These are phyloP conservation scores for Aspergillus ellipticus DNA, from an alignment of 495 filamentous ascomycete species.

Conservation along the genomic window DNA sequence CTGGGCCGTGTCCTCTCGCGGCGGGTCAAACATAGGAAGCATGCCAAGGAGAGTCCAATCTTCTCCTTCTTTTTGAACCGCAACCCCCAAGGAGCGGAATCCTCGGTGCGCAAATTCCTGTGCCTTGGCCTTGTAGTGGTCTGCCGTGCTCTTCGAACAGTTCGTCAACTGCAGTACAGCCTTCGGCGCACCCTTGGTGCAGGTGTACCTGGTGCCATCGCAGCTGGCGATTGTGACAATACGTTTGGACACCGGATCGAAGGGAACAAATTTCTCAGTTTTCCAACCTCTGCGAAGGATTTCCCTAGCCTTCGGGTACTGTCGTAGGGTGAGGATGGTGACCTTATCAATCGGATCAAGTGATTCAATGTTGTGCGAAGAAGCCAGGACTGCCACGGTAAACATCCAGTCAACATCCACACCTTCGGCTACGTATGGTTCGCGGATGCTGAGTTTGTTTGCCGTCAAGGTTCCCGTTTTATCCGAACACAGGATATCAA, in stretches of 20 bases:
- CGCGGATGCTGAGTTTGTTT: slow-evolving; percentile 67
- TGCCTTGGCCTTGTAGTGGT: slow-evolving; percentile 62
- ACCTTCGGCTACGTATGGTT: slow-evolving; percentile 68
- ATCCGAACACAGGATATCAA: slow-evolving; percentile 96
- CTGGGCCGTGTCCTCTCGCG: slow-evolving; percentile 71
- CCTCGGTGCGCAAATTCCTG: slow-evolving; percentile 69
- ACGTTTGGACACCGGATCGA: slow-evolving; percentile 72
- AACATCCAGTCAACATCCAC: slow-evolving; percentile 75
- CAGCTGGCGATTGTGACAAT: slow-evolving; percentile 61
- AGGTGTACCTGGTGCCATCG: slow-evolving; percentile 60
- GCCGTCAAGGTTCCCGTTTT: slow-evolving; percentile 75
- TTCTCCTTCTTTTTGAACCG: slow-evolving; percentile 58
- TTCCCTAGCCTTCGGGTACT: slow-evolving; percentile 63
- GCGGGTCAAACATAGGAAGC: slow-evolving; percentile 73
- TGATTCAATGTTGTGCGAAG: slow-evolving; percentile 69
- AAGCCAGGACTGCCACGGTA: slow-evolving; percentile 66
- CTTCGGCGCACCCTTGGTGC: slow-evolving; percentile 70
- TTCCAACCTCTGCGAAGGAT: slow-evolving; percentile 63
- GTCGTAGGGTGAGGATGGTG: slow-evolving; percentile 61
- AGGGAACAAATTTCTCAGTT: slow-evolving; percentile 67
- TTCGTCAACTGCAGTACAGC: slow-evolving; percentile 62
- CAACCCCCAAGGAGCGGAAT: slow-evolving; percentile 72
- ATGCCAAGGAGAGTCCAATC: slow-evolving; percentile 65
- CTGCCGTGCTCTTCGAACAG: slow-evolving; percentile 56
- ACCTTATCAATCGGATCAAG: slow-evolving; percentile 74